Evolutionary conservation across 345 rosid genomes (phyloP), one percentile per base, ranked within the genome.

Genomic region (Populus davidiana): DNA sequence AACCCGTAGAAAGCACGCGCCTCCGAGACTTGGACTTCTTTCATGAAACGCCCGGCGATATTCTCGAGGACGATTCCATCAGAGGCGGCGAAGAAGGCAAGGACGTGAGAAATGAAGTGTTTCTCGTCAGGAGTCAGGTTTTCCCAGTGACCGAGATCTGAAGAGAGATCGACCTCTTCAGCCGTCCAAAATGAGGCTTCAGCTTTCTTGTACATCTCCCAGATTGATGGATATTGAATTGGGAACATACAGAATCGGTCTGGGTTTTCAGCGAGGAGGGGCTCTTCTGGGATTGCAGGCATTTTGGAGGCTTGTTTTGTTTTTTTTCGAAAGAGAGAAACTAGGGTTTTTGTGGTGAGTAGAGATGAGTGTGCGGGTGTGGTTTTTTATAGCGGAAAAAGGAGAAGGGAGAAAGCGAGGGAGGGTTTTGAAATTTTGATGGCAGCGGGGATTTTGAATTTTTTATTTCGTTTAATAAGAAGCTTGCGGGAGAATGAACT

Each of bases 111-210:
- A 77, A 96, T 81, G 86, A 96, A 96, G 87, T 92, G 97, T 25
- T 88, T 90, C 77, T 96, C 98, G 14, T 82, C 97, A 70, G 87
- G 68, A 63, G 91, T 85, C 0, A 96, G 92, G 76, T 74, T 1
- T 21, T 90, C 97, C 99, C 99, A 93, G 75, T 92, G 92, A 39
- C 92, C 90, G 12, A 72, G 52, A 75, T 96, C 98, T 33, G 85
- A 86, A 5, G 99, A 96, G 67, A 96, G 89, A 61, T 96, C 99
- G 35, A 96, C 99, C 78, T 96, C 99, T 83, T 96, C 98, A 4
- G 98, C 98, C 2, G 98, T 96, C 97, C 99, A 96, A 66, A 96
- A 96, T 0, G 98, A 96, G 38, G 99, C 98, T 75, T 92, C 99
- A 21, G 97, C 97, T 71, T 96, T 90, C 91, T 96, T 93, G 87